Evolutionary conservation across 1,284 basidiomycete species (phyloP).

Genomic region (Trametes hirsuta): DNA sequence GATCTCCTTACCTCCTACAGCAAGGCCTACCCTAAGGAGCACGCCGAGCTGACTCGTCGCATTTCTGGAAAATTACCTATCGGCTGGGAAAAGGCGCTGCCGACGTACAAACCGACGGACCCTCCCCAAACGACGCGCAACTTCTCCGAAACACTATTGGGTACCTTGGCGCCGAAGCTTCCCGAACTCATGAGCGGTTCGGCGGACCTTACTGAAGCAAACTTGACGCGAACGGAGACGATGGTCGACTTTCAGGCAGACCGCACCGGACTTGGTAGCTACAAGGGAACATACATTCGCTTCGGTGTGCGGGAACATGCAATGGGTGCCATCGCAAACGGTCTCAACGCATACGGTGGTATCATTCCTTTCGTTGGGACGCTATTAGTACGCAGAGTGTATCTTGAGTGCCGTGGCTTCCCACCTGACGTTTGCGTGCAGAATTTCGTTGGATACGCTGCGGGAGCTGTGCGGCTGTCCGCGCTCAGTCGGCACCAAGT

Average conservation of each 20-base stretch:
- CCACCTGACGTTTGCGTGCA: slow-evolving; percentile 29
- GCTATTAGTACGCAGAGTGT: slow-evolving; percentile 61
- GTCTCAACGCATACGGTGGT: slow-evolving; percentile 83
- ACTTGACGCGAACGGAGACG: slow-evolving; percentile 85
- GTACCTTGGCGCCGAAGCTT: slow-evolving; percentile 71
- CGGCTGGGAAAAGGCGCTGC: slow-evolving; percentile 87
- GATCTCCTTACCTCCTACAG: slow-evolving; percentile 72
- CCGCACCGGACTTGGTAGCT: slow-evolving; percentile 82
- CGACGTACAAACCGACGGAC: slow-evolving; percentile 82
- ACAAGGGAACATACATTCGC: slow-evolving; percentile 89
- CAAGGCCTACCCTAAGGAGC: slow-evolving; percentile 81
- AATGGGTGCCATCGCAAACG: slow-evolving; percentile 96
- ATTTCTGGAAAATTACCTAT: slow-evolving; percentile 83
- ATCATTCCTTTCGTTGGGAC: slow-evolving; percentile 88
- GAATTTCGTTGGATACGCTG: slow-evolving; percentile 95
- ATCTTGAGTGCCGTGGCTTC: background rate
- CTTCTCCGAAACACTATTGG: slow-evolving; percentile 89
- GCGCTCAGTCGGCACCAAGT: slow-evolving; percentile 90
- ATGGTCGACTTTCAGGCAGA: slow-evolving; percentile 92
- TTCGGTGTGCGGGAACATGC: slow-evolving; percentile 98
- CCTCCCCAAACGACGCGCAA: slow-evolving; percentile 90
- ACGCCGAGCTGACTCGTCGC: slow-evolving; percentile 86
- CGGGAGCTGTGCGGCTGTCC: slow-evolving; percentile 89
- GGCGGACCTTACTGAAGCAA: slow-evolving; percentile 91
- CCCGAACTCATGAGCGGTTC: slow-evolving; percentile 91